Evolutionary conservation across 176 grass and related monocot species (phyloP).

Genomic region (Hyparrhenia diplandra): DNA sequence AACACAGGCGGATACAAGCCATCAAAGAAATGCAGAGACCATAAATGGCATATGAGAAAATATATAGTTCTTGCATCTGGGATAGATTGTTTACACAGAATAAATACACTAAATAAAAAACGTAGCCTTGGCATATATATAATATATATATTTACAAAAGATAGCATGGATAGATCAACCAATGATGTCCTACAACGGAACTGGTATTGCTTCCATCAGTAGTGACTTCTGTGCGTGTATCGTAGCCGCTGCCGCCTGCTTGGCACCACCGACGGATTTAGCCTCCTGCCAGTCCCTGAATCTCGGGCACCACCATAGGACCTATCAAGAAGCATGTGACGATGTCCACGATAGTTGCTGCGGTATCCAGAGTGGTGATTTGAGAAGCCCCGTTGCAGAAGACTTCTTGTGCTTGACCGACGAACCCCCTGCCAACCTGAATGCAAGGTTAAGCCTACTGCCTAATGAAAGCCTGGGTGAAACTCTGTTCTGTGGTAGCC

Average conservation of each 20-base stretch:
- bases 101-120: slow-evolving; percentile 13
- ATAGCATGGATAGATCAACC: slow-evolving; percentile 8
- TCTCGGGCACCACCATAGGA: neutral
- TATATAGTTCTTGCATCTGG: slow-evolving; percentile 1
- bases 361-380: neutral
- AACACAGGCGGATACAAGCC: neutral
- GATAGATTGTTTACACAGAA: slow-evolving; percentile 17
- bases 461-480: slow-evolving; percentile 8
- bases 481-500: slow-evolving; percentile 19
- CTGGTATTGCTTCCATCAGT: neutral
- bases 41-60: neutral
- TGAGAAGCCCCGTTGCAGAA: slow-evolving; percentile 19
- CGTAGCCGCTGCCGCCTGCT: slow-evolving; percentile 43
- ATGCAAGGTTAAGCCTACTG: slow-evolving; percentile 38
- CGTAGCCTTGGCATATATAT: neutral
- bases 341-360: slow-evolving; percentile 12
- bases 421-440: slow-evolving; percentile 38
- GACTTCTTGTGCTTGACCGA: slow-evolving; percentile 20
- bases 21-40: neutral
- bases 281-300: slow-evolving; percentile 14
- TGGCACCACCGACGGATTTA: slow-evolving; percentile 11
- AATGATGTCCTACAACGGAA: slow-evolving; percentile 22
- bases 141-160: slow-evolving; percentile 31
- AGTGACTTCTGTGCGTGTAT: slow-evolving; percentile 34
- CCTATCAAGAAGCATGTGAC: neutral